These are phyloP conservation scores for Zymoseptoria tritici DNA, from an alignment of 2,329 filamentous ascomycete genomes.

Conservation along the genomic window DNA sequence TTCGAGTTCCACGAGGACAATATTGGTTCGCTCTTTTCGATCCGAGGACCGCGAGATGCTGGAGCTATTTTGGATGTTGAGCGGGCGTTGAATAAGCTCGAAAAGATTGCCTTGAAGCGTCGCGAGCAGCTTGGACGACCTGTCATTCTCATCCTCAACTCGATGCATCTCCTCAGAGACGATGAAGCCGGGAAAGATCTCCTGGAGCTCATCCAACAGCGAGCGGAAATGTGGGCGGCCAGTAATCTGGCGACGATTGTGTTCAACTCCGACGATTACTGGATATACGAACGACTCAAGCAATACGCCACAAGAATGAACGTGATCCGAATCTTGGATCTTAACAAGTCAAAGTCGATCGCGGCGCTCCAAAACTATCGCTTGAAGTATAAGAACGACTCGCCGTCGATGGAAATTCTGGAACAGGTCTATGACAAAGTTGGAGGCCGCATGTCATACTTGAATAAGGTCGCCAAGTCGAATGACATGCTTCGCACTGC, in stretches of 20 bases:
- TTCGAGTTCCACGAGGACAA: slow-evolving; percentile 98
- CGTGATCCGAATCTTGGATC: slow-evolving; percentile 75
- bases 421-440: slow-evolving; percentile 78
- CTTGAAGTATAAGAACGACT: slow-evolving; percentile 65
- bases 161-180: slow-evolving; percentile 82
- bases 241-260: slow-evolving; percentile 84
- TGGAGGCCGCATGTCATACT: slow-evolving; percentile 78
- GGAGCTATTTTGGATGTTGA: slow-evolving; percentile 93
- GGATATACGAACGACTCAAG: slow-evolving; percentile 94
- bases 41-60: slow-evolving; percentile 83
- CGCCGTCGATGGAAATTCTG: slow-evolving; percentile 47
- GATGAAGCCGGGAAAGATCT: slow-evolving; percentile 90
- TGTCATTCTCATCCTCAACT: slow-evolving; percentile 89
- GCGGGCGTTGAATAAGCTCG: slow-evolving; percentile 91
- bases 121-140: slow-evolving; percentile 58
- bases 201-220: slow-evolving; percentile 88
- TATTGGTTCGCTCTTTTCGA: slow-evolving; percentile 91
- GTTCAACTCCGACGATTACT: slow-evolving; percentile 96
- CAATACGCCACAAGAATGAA: slow-evolving; percentile 91
- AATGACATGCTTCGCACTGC: slow-evolving; percentile 72
- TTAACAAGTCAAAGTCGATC: slow-evolving; percentile 71
- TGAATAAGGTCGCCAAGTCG: slow-evolving; percentile 85
- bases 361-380: slow-evolving; percentile 72
- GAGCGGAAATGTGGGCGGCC: slow-evolving; percentile 93
- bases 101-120: slow-evolving; percentile 79